Conservation (phyloP, 1,139 yeast species). For the Wickerhamomyces sp. region DNA sequence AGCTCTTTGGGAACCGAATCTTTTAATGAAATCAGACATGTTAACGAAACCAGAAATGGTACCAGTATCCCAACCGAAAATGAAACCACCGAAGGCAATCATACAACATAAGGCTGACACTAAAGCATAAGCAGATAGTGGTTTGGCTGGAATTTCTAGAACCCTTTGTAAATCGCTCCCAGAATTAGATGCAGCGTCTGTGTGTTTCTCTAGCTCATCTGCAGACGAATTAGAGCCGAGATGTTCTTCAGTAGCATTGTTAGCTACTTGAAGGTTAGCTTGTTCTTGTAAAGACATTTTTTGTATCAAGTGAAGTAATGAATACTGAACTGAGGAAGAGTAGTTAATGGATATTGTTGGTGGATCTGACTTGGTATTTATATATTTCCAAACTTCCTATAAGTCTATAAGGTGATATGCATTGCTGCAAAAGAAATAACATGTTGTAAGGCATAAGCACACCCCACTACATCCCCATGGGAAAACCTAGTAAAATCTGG, state of each 20-base stretch:
- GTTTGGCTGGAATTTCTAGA: slow-evolving; percentile 30
- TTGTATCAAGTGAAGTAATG: background rate
- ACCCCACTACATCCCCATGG: background rate
- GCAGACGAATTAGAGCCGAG: background rate
- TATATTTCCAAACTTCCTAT: too few relatives aligned
- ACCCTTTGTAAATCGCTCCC: slow-evolving; percentile 6
- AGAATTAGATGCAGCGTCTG: background rate
- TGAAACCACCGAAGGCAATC: slow-evolving; percentile 68
- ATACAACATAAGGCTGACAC: slow-evolving; percentile 36
- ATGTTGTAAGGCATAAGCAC: background rate
- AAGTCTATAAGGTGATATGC: background rate
- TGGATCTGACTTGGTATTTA: background rate
- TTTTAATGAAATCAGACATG: slow-evolving; percentile 55
- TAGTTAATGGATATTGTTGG: background rate
- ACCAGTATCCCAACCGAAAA: slow-evolving; percentile 78
- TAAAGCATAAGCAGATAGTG: slow-evolving; percentile 43
- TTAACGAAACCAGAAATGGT: slow-evolving; percentile 75
- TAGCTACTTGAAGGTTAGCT: background rate
- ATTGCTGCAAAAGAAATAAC: background rate
- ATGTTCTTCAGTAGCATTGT: background rate
- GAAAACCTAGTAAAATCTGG: background rate
- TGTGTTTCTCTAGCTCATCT: slow-evolving; percentile 1
- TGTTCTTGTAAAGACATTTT: background rate
- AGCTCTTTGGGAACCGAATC: slow-evolving; percentile 41
- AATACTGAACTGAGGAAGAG: background rate